Conservation (phyloP, 176 grass and related monocot genomes). For the Typha latifolia region DNA sequence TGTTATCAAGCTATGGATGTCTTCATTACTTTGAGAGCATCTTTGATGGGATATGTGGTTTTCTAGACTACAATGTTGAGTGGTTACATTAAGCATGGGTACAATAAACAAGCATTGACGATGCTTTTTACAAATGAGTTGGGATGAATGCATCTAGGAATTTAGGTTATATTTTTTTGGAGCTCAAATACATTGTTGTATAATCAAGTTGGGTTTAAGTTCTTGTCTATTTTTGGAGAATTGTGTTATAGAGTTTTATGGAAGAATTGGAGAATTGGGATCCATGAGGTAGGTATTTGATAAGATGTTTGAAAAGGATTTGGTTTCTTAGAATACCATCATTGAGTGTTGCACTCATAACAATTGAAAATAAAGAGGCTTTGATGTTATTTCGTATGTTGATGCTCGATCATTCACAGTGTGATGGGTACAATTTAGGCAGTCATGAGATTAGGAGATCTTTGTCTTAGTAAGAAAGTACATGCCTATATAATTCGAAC, state of each 20-base stretch:
- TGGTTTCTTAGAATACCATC: conserved; percentile 64
- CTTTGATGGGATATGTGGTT: conserved; percentile 40
- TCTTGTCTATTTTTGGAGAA: conserved; percentile 38
- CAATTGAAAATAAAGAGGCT: conserved; percentile 21
- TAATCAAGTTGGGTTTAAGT: conserved; percentile 40
- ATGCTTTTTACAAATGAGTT: conserved; percentile 42
- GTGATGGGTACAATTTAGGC: conserved; percentile 45
- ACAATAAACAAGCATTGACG: conserved; percentile 28
- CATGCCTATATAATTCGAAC: conserved; percentile 43
- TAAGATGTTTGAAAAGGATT: conserved; percentile 28
- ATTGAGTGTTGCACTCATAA: conserved; percentile 48
- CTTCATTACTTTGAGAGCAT: conserved; percentile 35
- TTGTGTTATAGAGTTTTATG: conserved; percentile 49
- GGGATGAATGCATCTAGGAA: conserved; percentile 40
- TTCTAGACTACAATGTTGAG: conserved; percentile 58
- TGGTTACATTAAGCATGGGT: conserved; percentile 47
- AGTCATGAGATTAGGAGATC: conserved; percentile 17
- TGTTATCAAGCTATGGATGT: conserved; percentile 44
- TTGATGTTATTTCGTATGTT: conserved; percentile 36
- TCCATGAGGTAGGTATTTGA: conserved; percentile 38
- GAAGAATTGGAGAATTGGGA: conserved; percentile 26
- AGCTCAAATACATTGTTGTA: conserved; percentile 40
- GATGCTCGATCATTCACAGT: conserved; percentile 27
- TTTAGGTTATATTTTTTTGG: conserved; percentile 26
- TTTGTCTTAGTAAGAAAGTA: conserved; percentile 45